These are phyloP conservation scores for Morella rubra DNA, from an alignment of 306 rosid species.

Conservation along the genomic window DNA sequence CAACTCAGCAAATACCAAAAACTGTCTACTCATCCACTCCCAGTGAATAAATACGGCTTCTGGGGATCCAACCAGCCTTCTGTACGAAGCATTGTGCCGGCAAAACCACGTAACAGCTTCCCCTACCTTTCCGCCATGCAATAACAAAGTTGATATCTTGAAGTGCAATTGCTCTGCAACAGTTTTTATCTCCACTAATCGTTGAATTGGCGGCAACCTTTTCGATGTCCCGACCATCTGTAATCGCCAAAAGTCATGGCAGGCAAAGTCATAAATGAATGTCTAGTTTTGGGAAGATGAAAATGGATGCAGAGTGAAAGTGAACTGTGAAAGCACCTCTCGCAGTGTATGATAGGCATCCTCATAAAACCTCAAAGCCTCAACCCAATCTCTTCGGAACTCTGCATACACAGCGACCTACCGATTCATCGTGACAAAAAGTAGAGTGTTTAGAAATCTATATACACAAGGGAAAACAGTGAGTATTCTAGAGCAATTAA, in stretches of 20 bases:
- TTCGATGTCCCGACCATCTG: conserved; percentile 86
- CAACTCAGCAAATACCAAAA: conserved; percentile 87
- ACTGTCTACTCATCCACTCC: conserved; percentile 99
- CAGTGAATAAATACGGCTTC: conserved; percentile 84
- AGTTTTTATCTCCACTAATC: conserved; percentile 80
- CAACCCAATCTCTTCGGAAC: conserved; percentile 88
- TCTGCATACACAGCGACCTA: conserved; percentile 98
- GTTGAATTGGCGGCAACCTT: conserved; percentile 72
- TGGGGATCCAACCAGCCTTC: conserved; percentile 70
- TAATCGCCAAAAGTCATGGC: conserved; percentile 12
- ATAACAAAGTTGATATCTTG: conserved; percentile 78
- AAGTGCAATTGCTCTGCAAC: conserved; percentile 83
- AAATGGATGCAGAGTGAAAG: not conserved
- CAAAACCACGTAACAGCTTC: conserved; percentile 89
- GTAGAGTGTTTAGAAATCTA: too few species aligned
- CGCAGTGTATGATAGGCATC: conserved; percentile 85
- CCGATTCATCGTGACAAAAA: conserved; percentile 36
- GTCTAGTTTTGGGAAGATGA: not conserved
- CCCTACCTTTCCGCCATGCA: conserved; percentile 87
- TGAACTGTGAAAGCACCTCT: conserved; percentile 52
- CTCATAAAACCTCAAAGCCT: conserved; percentile 85
- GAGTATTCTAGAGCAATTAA: not conserved
- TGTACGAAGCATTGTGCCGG: conserved; percentile 71
- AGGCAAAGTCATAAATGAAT: not conserved
- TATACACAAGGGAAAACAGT: not conserved